Evolutionary conservation across 1,284 basidiomycete species (phyloP).

Genomic region (Pascua sp.): DNA sequence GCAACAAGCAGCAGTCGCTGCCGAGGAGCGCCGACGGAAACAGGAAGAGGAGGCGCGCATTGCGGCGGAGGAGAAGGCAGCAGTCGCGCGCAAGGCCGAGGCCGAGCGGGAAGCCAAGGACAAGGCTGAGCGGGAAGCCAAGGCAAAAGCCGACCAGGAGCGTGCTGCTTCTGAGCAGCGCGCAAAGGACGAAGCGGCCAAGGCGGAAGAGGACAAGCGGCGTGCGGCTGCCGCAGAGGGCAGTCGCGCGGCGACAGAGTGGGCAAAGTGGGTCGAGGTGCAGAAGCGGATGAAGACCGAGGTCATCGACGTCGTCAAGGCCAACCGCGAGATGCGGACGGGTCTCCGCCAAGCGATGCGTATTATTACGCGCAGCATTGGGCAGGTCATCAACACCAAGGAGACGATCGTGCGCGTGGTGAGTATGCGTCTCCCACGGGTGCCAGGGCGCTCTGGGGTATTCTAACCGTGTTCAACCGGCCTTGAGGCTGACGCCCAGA

Average conservation of each 20-base stretch:
- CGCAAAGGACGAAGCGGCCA: slow-evolving; percentile 7
- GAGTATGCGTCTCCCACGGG: slow-evolving; percentile 11
- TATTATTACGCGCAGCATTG: slow-evolving; percentile 83
- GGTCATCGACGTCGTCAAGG: slow-evolving; percentile 71
- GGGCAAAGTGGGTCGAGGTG: slow-evolving; percentile 60
- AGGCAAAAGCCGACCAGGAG: slow-evolving; percentile 15
- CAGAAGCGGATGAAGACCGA: slow-evolving; percentile 69
- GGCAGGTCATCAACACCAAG: slow-evolving; percentile 81
- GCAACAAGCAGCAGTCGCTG: slow-evolving; percentile 10
- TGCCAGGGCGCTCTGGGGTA: slow-evolving; percentile 9
- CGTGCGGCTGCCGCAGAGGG: slow-evolving; percentile 13
- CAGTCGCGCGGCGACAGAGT: slow-evolving; percentile 59
- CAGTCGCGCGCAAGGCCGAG: slow-evolving; percentile 24
- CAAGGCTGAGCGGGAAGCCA: slow-evolving; percentile 18
- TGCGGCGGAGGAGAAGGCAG: slow-evolving; percentile 25
- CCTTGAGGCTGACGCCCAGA: slow-evolving; percentile 50
- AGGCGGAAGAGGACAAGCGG: slow-evolving; percentile 14
- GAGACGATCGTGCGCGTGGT: slow-evolving; percentile 64
- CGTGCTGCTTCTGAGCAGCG: slow-evolving; percentile 13
- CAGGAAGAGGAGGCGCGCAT: slow-evolving; percentile 26
- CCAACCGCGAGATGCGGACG: slow-evolving; percentile 54
- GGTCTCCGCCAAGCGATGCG: slow-evolving; percentile 63
- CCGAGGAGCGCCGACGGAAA: slow-evolving; percentile 14
- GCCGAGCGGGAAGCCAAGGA: slow-evolving; percentile 24
- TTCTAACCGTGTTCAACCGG: not conserved